Evolutionary conservation across 148 eudicot genomes (phyloP), one percentile per base, ranked within the genome.

Genomic region (Amaranthus cruentus): DNA sequence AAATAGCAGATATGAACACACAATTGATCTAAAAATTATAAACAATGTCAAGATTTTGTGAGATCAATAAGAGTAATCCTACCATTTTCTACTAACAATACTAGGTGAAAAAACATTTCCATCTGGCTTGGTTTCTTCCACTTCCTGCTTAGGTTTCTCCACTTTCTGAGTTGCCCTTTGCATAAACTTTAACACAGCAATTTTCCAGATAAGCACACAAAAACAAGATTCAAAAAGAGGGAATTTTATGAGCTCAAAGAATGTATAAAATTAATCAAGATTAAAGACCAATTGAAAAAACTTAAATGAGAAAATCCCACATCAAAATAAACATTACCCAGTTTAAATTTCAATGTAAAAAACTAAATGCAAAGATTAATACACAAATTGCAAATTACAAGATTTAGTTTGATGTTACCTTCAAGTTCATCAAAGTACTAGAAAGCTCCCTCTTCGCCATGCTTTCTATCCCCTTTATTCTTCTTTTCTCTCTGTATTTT

Each of bases 401-500:
- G 5, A 6, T 68, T 44, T 47, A 51, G 54, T 13, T 47, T 47
- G 18, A 4, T 21, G 47, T 55, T 81, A 93, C 98, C 98, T 93
- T 93, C 76, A 93, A 86, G 79, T 87, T 92, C 85, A 77, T 90
- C 74, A 90, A 80, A 72, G 92, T 87, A 75, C 42, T 81, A 55
- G 98, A 92, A 4, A 92, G 68, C 85, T 90, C 96, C 59, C 93
- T 87, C 80, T 83, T 93, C 67, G 89, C 88, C 96, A 93, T 90
- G 63, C 21, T 66, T 47, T 7, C 56, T 55, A 21, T 0, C 51
- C 53, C 55, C 11, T 42, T 18, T 47, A 28, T 38, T 50, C 61
- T 48, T 55, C 48, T 55, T 77, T 9, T 28, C 0, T 28, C 38
- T 28, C 38, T 28, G 38, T 28, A 28, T 28, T 28, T 0, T 1